Base-by-base conservation (phyloP, 192 early-diverging fungal genomes). In the Coemansia sp. region DNA sequence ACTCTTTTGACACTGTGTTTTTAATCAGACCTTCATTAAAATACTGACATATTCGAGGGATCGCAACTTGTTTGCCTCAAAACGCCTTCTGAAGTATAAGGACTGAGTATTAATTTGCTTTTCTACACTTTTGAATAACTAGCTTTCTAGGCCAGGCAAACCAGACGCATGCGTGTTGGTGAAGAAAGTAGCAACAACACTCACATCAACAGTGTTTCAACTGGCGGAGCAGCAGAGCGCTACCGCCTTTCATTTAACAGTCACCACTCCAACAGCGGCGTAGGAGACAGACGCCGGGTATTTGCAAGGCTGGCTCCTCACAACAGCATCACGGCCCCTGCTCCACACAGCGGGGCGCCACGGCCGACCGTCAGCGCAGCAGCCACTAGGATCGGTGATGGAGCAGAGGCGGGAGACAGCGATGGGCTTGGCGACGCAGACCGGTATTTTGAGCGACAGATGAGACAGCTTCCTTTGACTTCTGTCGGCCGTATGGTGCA, bases 241-340 rank as follows among this genome's bases (percentile, higher is more conserved):
- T 61, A 67, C 36, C 74, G 54, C 10, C 64, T 76, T 11, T 76
- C 74, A n/a, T 76, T 71, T 58, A 64, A 56, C 60, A 50, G 61
- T 3, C 59, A 31, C 14, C 20, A 24, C 0, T 17, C 50, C 20
- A 56, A 54, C 23, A 39, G 54, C 9, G 58, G 63, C 14, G 50
- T 58, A 9, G 70, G 51, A 5, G 60, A 24, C 54, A 58, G 76
- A 14, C 76, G 76, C 56, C 63, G 76, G 46, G 68, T 79, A 23
- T 79, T 79, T 71, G 71, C 76, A 11, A 59, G 57, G 2, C 61
- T 79, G 2, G 76, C 76, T n/a, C 68, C 71, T 31, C 68, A 70
- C 17, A 69, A 58, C 17, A 29, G 52, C 27, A 39, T 20, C 46
- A 54, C 24, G 57, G 36, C 51, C 25, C 57, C 57, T 46, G 30